These are phyloP conservation scores for Penicillium nucicola DNA, from an alignment of 495 filamentous ascomycete genomes.

Conservation along the genomic window DNA sequence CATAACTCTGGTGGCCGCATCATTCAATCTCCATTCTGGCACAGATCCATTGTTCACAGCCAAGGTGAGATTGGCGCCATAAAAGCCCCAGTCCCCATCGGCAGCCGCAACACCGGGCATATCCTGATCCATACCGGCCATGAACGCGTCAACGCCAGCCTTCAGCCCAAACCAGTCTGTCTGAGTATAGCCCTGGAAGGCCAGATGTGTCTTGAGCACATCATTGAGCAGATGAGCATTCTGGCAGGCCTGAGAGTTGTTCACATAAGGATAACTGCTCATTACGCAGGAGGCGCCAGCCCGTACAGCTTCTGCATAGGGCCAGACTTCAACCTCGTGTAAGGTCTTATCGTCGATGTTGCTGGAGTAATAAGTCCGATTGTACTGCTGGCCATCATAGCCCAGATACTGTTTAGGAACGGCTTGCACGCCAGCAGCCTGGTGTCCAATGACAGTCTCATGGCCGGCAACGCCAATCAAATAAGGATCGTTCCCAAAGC, in stretches of 20 bases:
- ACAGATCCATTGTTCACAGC: conserved; percentile 47
- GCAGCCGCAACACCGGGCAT: conserved; percentile 23
- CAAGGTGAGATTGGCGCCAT: conserved; percentile 12
- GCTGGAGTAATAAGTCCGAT: conserved; percentile 48
- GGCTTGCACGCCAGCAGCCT: conserved; percentile 60
- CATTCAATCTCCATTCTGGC: conserved; percentile 37
- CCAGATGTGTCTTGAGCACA: conserved; percentile 74
- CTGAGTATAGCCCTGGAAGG: conserved; percentile 68
- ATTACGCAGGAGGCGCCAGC: conserved; percentile 49
- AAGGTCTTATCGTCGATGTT: conserved; percentile 41
- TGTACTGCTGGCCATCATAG: conserved; percentile 72
- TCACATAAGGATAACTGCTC: conserved; percentile 25
- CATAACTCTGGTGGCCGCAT: conserved; percentile 50
- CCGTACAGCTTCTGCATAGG: conserved; percentile 49
- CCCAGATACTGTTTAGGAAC: conserved; percentile 53
- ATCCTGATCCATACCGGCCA: conserved; percentile 54
- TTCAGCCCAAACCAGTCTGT: conserved; percentile 60
- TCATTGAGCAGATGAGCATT: conserved; percentile 60
- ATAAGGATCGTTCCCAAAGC: conserved; percentile 65
- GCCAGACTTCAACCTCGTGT: conserved; percentile 31
- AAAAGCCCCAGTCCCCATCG: conserved; percentile 11
- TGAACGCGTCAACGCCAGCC: conserved; percentile 39
- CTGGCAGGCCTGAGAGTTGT: conserved; percentile 55
- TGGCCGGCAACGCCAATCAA: conserved; percentile 56
- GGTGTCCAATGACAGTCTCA: conserved; percentile 61